Base-by-base conservation (phyloP, 192 early-diverging fungal species). In the Coemansia sp. region DNA sequence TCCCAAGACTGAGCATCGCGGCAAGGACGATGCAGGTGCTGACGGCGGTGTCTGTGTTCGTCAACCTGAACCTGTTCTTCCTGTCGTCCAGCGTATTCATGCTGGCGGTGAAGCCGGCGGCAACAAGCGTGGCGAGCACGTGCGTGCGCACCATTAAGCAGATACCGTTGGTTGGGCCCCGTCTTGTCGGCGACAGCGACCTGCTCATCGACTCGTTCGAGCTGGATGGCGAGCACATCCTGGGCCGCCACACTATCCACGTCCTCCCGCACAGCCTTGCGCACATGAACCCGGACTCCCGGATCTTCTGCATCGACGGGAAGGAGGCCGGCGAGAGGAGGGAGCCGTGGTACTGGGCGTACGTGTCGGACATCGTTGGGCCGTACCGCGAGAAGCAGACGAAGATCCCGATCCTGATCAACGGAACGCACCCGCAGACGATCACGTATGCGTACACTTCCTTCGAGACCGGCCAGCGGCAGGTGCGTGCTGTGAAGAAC, bases 241-340 rank as follows among this genome's bases (percentile, higher is more conserved):
- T 84, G 63, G 82, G 82, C 7, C 66, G 76, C 4, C 82, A 84
- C 52, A 84, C 82, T 12, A 78, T 84, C 43, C 82, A 84, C 46
- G 61, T 84, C 52, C 56, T 84, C 59, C 82, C 82, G 16, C 76
- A 78, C 65, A 78, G 82, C 60, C 19, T 78, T 47, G 73, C 82
- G 7, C 76, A 78, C 51, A 76, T 84, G 76, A 78, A 84, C 22
- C 82, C 73, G 12, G 40, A 61, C 18, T 62, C 67, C 39, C 61
- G 61, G 48, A 40, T 46, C 5, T 62, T 68, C 59, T 84, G 82
- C 62, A 73, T 84, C 51, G 71, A 75, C 51, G 54, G 13, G 7
- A 56, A 22, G 26, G 65, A 45, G 8, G 10, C 37, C 36, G 47
- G 46, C 19, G 54, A 37, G 7, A 26, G 26, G 26, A 26, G 26